These are phyloP conservation scores for Themeda triandra DNA, from an alignment of 176 grass and related monocot genomes.

Conservation along the genomic window DNA sequence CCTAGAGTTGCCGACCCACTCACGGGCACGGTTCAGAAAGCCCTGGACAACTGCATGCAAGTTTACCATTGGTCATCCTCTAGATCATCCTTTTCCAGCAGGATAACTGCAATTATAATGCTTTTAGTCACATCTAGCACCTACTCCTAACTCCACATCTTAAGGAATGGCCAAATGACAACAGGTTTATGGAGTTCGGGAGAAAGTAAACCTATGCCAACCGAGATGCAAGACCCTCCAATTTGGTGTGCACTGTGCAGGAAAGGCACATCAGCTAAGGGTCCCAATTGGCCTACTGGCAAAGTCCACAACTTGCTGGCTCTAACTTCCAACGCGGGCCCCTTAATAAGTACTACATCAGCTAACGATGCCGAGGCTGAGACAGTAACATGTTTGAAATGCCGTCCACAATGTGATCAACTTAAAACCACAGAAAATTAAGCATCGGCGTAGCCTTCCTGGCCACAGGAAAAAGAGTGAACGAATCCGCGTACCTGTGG, in stretches of 20 bases:
- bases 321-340: background rate
- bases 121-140: background rate
- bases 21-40: background rate
- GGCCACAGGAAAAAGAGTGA: background rate
- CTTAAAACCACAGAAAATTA: background rate
- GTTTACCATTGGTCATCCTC: background rate
- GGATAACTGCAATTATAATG: background rate
- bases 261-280: background rate
- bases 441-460: background rate
- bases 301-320: background rate
- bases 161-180: background rate
- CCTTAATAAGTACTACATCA: background rate
- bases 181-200: background rate
- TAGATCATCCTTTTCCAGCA: background rate
- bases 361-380: background rate
- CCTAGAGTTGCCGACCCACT: background rate
- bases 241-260: background rate
- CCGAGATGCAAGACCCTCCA: background rate
- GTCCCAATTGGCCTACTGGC: background rate
- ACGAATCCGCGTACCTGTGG: background rate
- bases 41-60: background rate
- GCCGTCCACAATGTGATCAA: background rate
- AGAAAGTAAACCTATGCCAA: background rate
- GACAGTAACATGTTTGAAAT: background rate
- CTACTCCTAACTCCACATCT: background rate